Base-by-base conservation (phyloP, 2,329 filamentous ascomycete species). In the Septoria linicola region DNA sequence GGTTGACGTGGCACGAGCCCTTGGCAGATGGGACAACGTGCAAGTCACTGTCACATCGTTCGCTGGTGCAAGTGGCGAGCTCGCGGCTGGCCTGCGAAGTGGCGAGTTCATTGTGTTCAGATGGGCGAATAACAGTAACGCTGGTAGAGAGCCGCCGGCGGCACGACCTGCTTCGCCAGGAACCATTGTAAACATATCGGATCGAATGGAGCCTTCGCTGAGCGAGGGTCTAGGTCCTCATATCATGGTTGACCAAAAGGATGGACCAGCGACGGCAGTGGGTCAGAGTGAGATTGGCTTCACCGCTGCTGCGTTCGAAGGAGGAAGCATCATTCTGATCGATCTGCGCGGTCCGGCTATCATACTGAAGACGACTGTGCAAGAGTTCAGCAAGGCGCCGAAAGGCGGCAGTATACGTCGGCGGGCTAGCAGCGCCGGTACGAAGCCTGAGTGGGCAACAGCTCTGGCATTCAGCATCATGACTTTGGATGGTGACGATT, bases 241-340 rank as follows among this genome's bases (percentile, higher is more conserved):
- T 56, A 83, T 87, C 1, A 73, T 97, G 25, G 84, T 96, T 52
- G 83, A 95, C 66, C 88, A 92, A 79, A 82, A 87, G 67, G 84
- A 90, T 64, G 93, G 91, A 0, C 77, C 88, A 1, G 83, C 96
- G 25, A 91, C 83, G 17, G 87, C 86, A 1, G 66, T 95, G 31
- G 86, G 88, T 51, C 82, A 93, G 49, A 93, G 90, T n/a, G 89
- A 96, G 68, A 84, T 97, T 10, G 93, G 93, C 0, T 99, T 99
- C 65, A 82, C 95, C 8, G 91, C 86, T 8, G 84, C 87, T 23
- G 93, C 90, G 0, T 96, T 90, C 8, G 87, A 95, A 68, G 82
- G 83, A 32, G 93, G 93, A 2, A 83, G 83, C 57, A 70, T 99
- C 31, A 86, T 82, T 7, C 80, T 99, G 31, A 81, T 97, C 44